phyloP scores from a whole-genome alignment of 768 basidiomycete genomes.

The Boletus coccyginus region DNA sequence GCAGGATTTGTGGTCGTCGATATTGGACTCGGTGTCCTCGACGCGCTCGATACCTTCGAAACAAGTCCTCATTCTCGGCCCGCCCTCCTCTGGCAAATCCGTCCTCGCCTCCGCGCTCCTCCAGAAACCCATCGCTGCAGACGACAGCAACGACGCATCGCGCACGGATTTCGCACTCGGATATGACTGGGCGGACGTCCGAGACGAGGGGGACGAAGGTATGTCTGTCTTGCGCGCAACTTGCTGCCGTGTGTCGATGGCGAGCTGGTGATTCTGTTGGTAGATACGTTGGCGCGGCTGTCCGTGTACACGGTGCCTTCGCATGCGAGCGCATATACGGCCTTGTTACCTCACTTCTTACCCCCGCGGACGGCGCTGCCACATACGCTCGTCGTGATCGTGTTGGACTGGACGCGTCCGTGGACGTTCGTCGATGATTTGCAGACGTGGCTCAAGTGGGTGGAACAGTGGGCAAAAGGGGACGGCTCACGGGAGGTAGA shows the following conservation, averaged over 20 bases:
- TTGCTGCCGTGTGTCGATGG: neutral
- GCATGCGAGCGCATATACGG: constrained; percentile 63
- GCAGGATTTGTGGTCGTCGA: constrained; percentile 89
- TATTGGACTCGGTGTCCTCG: constrained; percentile 83
- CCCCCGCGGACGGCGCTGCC: constrained; percentile 65
- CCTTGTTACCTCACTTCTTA: constrained; percentile 74
- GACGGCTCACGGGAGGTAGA: constrained; percentile 68
- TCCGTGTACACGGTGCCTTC: constrained; percentile 92
- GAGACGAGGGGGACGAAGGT: constrained; percentile 96
- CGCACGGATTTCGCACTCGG: constrained; percentile 81
- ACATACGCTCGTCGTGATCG: constrained; percentile 78
- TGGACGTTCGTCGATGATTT: constrained; percentile 89
- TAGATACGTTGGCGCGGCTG: constrained; percentile 85
- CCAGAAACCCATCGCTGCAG: constrained; percentile 54
- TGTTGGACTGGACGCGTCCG: constrained; percentile 93
- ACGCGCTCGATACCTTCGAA: constrained; percentile 82
- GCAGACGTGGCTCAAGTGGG: constrained; percentile 80
- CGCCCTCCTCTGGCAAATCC: constrained; percentile 77
- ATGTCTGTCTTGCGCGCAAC: constrained; percentile 20
- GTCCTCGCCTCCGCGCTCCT: constrained; percentile 68
- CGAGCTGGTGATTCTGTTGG: neutral
- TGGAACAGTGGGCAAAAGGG: constrained; percentile 76
- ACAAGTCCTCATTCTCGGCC: constrained; percentile 81
- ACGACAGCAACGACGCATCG: constrained; percentile 57
- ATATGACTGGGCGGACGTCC: constrained; percentile 88